Conservation (phyloP, 2,329 filamentous ascomycete species). For the Magnaporthiopsis poae region DNA sequence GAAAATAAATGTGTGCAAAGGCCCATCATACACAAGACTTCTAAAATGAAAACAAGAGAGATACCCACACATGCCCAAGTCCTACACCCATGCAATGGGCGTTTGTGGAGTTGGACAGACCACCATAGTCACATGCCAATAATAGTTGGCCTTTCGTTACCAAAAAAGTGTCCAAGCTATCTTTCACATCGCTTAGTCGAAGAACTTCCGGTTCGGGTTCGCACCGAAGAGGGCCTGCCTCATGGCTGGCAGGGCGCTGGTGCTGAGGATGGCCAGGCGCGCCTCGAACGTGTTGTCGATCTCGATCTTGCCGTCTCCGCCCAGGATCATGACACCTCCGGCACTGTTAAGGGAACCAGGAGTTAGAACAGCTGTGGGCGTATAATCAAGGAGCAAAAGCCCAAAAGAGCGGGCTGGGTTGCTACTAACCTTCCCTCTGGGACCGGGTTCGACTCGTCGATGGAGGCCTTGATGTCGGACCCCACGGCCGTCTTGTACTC, state of each 20-base stretch:
- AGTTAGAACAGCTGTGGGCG: neutral
- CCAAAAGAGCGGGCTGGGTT: too few species aligned
- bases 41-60: slow-evolving; percentile 2
- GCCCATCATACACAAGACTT: neutral
- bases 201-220: slow-evolving; percentile 93
- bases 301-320: slow-evolving; percentile 84
- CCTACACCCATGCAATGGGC: neutral
- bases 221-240: slow-evolving; percentile 81
- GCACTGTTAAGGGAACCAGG: slow-evolving; percentile 45
- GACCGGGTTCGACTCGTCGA: slow-evolving; percentile 72
- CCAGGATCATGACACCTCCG: slow-evolving; percentile 72
- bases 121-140: neutral
- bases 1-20: slow-evolving; percentile 1
- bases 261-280: slow-evolving; percentile 73
- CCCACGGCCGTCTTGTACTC: slow-evolving; percentile 75
- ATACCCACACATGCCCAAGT: neutral
- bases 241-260: slow-evolving; percentile 73
- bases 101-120: neutral
- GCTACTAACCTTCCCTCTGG: slow-evolving; percentile 70
- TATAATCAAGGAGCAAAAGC: neutral
- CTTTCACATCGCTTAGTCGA: slow-evolving; percentile 50
- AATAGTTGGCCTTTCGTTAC: neutral
- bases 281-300: slow-evolving; percentile 98
- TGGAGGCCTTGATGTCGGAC: slow-evolving; percentile 56
- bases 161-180: neutral